phyloP scores from a whole-genome alignment of 177 flowering plant genomes.

The Telopea speciosissima region DNA sequence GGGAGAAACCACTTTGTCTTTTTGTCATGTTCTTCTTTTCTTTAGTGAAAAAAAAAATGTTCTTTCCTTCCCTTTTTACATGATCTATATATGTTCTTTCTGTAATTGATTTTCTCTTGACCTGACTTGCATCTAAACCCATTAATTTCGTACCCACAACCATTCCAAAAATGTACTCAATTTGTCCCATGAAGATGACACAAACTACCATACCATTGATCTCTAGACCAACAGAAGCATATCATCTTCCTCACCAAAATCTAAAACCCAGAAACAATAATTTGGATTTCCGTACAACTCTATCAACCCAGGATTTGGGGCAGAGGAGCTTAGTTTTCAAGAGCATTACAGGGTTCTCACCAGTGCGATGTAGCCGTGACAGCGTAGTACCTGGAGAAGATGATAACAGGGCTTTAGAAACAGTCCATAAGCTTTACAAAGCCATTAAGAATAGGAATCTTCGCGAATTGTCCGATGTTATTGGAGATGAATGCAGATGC shows the following conservation, averaged over 20 bases:
- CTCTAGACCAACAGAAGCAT: not conserved
- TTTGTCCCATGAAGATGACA: not conserved
- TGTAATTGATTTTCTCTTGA: not conserved
- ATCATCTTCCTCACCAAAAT: not conserved
- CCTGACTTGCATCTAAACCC: not conserved
- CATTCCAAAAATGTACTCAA: not conserved
- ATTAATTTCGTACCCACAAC: not conserved
- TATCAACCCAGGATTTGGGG: not conserved
- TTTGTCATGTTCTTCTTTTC: not conserved
- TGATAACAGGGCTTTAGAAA: constrained; percentile 39
- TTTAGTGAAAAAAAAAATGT: too few species aligned
- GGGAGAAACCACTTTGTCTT: not conserved
- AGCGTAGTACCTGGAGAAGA: constrained; percentile 25
- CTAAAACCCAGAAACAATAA: constrained; percentile 4
- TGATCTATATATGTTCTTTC: not conserved
- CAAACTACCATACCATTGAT: not conserved
- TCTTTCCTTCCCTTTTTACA: not conserved
- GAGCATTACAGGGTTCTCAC: constrained; percentile 10
- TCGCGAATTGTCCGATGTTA: constrained; percentile 36
- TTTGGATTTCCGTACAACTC: constrained; percentile 6
- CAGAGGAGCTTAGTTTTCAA: constrained; percentile 9
- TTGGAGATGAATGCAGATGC: constrained; percentile 54
- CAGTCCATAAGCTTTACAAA: constrained; percentile 44
- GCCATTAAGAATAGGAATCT: constrained; percentile 43
- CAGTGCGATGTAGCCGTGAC: constrained; percentile 16